phyloP scores from a whole-genome alignment of 108 stramenopile species.

The Cyclotella kingstonii region DNA sequence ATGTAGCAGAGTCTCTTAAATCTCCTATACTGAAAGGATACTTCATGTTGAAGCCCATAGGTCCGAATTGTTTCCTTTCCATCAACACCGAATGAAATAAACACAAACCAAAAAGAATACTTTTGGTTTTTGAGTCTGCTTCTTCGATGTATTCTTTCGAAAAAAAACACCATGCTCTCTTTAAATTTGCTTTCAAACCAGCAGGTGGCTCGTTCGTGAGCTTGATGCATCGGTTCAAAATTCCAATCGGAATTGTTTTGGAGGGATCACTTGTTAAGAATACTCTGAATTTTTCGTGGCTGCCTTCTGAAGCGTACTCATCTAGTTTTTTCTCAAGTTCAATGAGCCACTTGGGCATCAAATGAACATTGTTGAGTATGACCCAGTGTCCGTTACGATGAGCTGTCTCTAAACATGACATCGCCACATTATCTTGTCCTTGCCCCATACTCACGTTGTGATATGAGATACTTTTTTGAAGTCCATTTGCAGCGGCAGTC shows the following conservation, averaged over 20 bases:
- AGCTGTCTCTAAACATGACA: slow-evolving; percentile 83
- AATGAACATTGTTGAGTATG: slow-evolving; percentile 89
- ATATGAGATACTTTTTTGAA: slow-evolving; percentile 80
- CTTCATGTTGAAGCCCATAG: slow-evolving; percentile 95
- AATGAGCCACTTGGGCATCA: slow-evolving; percentile 89
- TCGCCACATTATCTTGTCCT: slow-evolving; percentile 89
- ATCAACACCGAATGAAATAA: slow-evolving; percentile 92
- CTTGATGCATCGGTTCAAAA: slow-evolving; percentile 91
- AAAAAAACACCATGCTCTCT: slow-evolving; percentile 90
- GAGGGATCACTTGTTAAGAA: slow-evolving; percentile 87
- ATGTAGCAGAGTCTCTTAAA: slow-evolving; percentile 82
- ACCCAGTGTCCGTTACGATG: slow-evolving; percentile 93
- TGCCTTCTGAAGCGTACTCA: slow-evolving; percentile 74
- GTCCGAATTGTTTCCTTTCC: slow-evolving; percentile 92
- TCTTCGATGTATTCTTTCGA: slow-evolving; percentile 84
- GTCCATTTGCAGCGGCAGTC: slow-evolving; percentile 78
- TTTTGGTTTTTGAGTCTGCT: slow-evolving; percentile 82
- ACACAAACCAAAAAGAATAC: slow-evolving; percentile 89
- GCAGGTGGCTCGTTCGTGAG: slow-evolving; percentile 92
- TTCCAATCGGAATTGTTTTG: slow-evolving; percentile 82
- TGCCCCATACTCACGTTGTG: slow-evolving; percentile 95
- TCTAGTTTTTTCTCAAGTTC: slow-evolving; percentile 91
- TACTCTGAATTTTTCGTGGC: slow-evolving; percentile 84
- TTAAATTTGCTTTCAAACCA: slow-evolving; percentile 90
- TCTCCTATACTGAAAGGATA: slow-evolving; percentile 93